Conservation (phyloP, 116 monocot genomes). For the Cymodocea nodosa region DNA sequence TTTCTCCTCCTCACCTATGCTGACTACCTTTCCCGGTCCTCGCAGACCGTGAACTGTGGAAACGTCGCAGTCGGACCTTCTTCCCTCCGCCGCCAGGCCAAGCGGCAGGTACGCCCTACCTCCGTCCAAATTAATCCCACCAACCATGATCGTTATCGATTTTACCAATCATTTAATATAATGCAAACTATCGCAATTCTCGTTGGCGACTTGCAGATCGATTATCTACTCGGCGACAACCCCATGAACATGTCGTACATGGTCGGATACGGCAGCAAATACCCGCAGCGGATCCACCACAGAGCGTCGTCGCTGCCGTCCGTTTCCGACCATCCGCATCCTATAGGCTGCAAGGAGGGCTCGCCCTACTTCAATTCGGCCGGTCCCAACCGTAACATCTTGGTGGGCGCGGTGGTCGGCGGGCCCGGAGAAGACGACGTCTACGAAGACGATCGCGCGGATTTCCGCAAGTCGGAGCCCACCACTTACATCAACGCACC, state of each 20-base stretch:
- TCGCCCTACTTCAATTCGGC: slow-evolving; percentile 52
- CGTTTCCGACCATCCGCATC: slow-evolving; percentile 26
- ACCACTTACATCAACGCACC: slow-evolving; percentile 97
- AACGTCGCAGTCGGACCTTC: slow-evolving; percentile 34
- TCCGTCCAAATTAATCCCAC: neutral
- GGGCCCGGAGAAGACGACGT: slow-evolving; percentile 79
- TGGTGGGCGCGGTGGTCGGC: slow-evolving; percentile 78
- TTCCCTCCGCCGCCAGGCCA: slow-evolving; percentile 59
- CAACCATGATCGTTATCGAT: neutral
- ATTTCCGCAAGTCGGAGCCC: slow-evolving; percentile 81
- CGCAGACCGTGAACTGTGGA: slow-evolving; percentile 61
- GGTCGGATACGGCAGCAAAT: slow-evolving; percentile 66
- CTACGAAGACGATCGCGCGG: slow-evolving; percentile 70
- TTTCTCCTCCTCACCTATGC: slow-evolving; percentile 46
- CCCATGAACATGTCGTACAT: slow-evolving; percentile 95
- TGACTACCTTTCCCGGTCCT: slow-evolving; percentile 54
- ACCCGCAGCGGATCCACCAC: slow-evolving; percentile 73
- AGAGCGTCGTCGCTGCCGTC: slow-evolving; percentile 79
- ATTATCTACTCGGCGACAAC: slow-evolving; percentile 58
- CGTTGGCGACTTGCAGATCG: slow-evolving; percentile 8
- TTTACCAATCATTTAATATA: neutral
- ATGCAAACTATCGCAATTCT: neutral
- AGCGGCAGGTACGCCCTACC: slow-evolving; percentile 88
- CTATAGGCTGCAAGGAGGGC: slow-evolving; percentile 68
- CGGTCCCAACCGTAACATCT: slow-evolving; percentile 46